Evolutionary conservation across 1,139 yeast species (phyloP).

Genomic region (Arxiozyma heterogenica): DNA sequence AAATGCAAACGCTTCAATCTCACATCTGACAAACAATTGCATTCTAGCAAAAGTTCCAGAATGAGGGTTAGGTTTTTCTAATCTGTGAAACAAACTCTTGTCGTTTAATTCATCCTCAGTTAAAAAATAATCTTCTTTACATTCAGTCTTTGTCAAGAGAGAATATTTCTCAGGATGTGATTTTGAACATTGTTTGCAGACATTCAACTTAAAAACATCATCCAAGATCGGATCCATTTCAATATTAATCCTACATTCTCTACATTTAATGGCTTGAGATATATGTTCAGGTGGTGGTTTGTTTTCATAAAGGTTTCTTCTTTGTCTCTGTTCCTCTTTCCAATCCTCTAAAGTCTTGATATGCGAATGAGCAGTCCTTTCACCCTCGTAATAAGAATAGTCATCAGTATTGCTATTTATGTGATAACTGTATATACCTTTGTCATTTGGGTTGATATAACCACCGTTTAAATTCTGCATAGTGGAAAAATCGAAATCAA

Average conservation of each 20-base stretch:
- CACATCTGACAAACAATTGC: constrained; percentile 84
- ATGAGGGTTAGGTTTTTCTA: constrained; percentile 93
- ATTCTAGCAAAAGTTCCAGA: constrained; percentile 78
- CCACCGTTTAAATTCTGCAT: constrained; percentile 89
- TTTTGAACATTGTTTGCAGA: constrained; percentile 70
- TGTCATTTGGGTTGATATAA: constrained; percentile 47
- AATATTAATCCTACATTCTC: constrained; percentile 61
- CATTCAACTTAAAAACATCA: constrained; percentile 60
- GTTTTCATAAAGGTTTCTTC: constrained; percentile 36
- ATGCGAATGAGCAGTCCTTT: constrained; percentile 6
- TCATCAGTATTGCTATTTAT: constrained; percentile 6
- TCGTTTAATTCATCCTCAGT: constrained; percentile 91
- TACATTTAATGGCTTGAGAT: constrained; percentile 65
- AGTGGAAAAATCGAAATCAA: constrained; percentile 85
- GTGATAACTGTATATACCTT: not conserved
- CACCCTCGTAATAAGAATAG: constrained; percentile 11
- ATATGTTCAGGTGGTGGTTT: constrained; percentile 66
- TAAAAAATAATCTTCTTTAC: constrained; percentile 80
- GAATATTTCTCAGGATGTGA: constrained; percentile 80
- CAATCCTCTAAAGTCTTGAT: constrained; percentile 63
- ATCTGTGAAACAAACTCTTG: constrained; percentile 52
- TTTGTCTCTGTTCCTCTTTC: constrained; percentile 51
- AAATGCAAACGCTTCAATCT: constrained; percentile 85
- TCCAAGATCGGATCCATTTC: constrained; percentile 71
- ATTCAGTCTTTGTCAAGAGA: constrained; percentile 86